These are phyloP conservation scores for Coprinopsis strossmayeri DNA, from an alignment of 768 basidiomycete species.

Conservation along the genomic window DNA sequence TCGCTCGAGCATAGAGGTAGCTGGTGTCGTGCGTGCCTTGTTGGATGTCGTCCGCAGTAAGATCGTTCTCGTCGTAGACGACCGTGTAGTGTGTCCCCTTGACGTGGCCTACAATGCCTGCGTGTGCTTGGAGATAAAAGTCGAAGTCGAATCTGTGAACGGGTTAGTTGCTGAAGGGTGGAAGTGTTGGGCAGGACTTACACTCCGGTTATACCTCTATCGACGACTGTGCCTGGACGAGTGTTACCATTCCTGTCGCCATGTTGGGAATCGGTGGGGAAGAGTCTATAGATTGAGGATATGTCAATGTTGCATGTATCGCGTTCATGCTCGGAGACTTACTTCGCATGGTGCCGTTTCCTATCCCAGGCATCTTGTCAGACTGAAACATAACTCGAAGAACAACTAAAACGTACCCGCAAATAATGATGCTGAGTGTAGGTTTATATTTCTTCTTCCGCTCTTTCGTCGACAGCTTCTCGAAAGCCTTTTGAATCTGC, in stretches of 20 bases:
- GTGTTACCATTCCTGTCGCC: constrained; percentile 72
- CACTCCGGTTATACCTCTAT: constrained; percentile 70
- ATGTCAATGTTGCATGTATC: no score
- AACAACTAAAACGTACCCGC: constrained; percentile 39
- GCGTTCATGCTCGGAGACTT: constrained; percentile 18
- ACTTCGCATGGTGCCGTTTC: constrained; percentile 64
- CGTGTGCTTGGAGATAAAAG: constrained; percentile 68
- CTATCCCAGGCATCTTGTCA: constrained; percentile 19
- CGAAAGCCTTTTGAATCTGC: constrained; percentile 55
- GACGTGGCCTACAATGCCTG: constrained; percentile 65
- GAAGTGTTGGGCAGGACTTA: constrained; percentile 25
- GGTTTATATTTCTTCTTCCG: constrained; percentile 48
- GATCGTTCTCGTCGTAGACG: constrained; percentile 67
- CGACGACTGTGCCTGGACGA: constrained; percentile 72
- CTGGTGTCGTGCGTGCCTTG: constrained; percentile 61
- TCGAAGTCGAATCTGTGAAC: constrained; percentile 55
- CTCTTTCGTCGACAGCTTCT: constrained; percentile 35
- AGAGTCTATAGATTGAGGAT: constrained; percentile 35
- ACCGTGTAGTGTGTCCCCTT: constrained; percentile 75
- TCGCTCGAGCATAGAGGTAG: constrained; percentile 79
- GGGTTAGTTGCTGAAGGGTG: constrained; percentile 13
- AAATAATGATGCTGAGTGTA: constrained; percentile 64
- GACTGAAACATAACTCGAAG: no score
- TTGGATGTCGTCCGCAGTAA: constrained; percentile 70
- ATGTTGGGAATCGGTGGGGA: constrained; percentile 38